A percentile compares a stretch with the other conserved stretches of the same genome.
phyloP scores from a whole-genome alignment of 768 basidiomycete genomes.

The Boletus bicolor region DNA sequence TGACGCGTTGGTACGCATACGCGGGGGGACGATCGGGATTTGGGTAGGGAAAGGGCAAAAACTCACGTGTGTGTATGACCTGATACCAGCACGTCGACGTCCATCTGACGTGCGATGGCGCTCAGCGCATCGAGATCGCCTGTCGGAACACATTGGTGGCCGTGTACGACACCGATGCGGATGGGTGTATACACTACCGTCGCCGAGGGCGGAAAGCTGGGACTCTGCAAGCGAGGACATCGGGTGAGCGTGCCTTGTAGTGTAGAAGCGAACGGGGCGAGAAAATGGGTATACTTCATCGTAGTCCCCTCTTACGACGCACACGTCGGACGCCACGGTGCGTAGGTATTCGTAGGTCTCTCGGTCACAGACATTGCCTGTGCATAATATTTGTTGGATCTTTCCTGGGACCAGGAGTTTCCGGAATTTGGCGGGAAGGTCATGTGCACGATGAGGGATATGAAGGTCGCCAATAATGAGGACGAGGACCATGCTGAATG shows the following conservation, averaged over 20 bases:
- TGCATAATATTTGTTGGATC: conserved; percentile 96
- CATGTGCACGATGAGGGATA: conserved; percentile 87
- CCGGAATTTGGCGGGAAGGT: conserved; percentile 94
- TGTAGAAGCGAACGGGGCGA: not conserved
- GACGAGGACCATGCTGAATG: conserved; percentile 64
- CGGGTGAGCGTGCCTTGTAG: not conserved
- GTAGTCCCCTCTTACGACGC: conserved; percentile 91
- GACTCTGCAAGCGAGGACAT: conserved; percentile 39
- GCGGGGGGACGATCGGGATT: not conserved
- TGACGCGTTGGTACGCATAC: not conserved
- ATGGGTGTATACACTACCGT: conserved; percentile 82
- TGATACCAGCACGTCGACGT: conserved; percentile 91
- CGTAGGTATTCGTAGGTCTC: conserved; percentile 97
- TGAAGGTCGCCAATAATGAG: conserved; percentile 97
- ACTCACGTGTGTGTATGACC: conserved; percentile 93
- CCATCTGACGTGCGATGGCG: conserved; percentile 90
- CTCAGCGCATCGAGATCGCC: conserved; percentile 91
- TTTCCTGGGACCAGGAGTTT: conserved; percentile 94
- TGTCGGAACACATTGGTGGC: conserved; percentile 88
- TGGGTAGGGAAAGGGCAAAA: not conserved
- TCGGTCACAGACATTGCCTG: conserved; percentile 95
- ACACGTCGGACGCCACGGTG: conserved; percentile 90
- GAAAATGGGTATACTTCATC: conserved; percentile 67
- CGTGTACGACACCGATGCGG: conserved; percentile 89
- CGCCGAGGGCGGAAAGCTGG: conserved; percentile 74